phyloP scores from a whole-genome alignment of 75 land plant species.

The Pinus taeda region DNA sequence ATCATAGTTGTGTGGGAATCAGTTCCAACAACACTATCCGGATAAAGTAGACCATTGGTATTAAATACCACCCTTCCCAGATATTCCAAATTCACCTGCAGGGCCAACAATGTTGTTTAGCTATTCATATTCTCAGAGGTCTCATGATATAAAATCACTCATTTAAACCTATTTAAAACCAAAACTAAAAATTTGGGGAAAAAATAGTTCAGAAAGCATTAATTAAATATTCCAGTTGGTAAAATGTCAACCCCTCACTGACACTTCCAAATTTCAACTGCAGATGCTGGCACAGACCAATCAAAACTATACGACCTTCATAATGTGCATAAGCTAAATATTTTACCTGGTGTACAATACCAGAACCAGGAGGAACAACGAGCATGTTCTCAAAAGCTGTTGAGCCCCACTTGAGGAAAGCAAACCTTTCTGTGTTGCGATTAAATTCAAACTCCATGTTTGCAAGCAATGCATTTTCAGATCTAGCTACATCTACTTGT shows the following conservation, averaged over 20 bases:
- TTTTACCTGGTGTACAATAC: conserved; percentile 88
- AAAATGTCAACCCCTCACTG: too few species aligned
- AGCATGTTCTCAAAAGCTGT: conserved; percentile 88
- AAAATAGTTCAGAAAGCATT: too few species aligned
- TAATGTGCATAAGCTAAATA: background rate
- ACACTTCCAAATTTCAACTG: too few species aligned
- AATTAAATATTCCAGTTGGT: too few species aligned
- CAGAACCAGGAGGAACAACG: conserved; percentile 95
- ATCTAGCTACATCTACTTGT: conserved; percentile 84
- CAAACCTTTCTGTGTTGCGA: conserved; percentile 85
- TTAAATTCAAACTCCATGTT: conserved; percentile 84
- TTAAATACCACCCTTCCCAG: conserved; percentile 86
- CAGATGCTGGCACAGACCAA: too few species aligned
- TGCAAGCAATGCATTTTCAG: conserved; percentile 70
- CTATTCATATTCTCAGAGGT: too few species aligned
- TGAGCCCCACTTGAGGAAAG: conserved; percentile 87
- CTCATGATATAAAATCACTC: too few species aligned
- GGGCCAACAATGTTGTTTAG: background rate
- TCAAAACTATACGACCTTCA: too few species aligned
- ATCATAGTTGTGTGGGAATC: conserved; percentile 97
- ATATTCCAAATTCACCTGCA: conserved; percentile 89
- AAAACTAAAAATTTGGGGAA: too few species aligned
- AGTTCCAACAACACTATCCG: conserved; percentile 93
- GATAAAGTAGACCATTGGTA: conserved; percentile 70
- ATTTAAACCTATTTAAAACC: too few species aligned